Evolutionary conservation across 257 asterid genomes (phyloP).

Genomic region (Paulownia fortunei): DNA sequence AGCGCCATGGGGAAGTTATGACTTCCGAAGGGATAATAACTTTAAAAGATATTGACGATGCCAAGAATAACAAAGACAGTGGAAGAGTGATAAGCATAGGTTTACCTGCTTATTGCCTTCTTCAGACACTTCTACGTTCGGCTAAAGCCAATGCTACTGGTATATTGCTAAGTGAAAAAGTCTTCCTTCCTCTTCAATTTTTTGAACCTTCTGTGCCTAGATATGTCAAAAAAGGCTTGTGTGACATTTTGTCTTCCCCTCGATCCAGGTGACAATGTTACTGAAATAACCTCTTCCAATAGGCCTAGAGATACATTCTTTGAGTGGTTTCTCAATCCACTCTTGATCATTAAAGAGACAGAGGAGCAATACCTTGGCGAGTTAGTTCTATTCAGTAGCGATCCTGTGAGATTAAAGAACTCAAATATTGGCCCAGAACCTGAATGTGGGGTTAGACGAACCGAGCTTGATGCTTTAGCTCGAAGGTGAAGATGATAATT

Average conservation of each 20-base stretch:
- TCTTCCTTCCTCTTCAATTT: background rate
- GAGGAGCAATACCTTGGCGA: conserved; percentile 74
- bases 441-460: conserved; percentile 62
- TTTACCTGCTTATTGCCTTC: conserved; percentile 75
- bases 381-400: conserved; percentile 57
- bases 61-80: conserved; percentile 52
- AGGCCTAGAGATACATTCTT: conserved; percentile 71
- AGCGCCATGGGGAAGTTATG: conserved; percentile 52
- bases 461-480: conserved; percentile 73
- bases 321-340: conserved; percentile 84
- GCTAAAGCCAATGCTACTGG: conserved; percentile 67
- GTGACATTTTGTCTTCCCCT: background rate
- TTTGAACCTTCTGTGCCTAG: background rate
- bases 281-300: conserved; percentile 70
- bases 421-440: conserved; percentile 51
- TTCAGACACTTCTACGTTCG: conserved; percentile 64
- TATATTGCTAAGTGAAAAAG: conserved; percentile 49
- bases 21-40: conserved; percentile 62
- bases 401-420: conserved; percentile 57
- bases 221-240: background rate
- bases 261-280: conserved; percentile 50
- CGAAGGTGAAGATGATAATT: conserved; percentile 53
- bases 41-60: conserved; percentile 66
- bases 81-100: conserved; percentile 60
- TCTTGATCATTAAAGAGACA: conserved; percentile 68